These are phyloP conservation scores for Leccinum boreale DNA, from an alignment of 768 basidiomycete genomes.

Conservation along the genomic window DNA sequence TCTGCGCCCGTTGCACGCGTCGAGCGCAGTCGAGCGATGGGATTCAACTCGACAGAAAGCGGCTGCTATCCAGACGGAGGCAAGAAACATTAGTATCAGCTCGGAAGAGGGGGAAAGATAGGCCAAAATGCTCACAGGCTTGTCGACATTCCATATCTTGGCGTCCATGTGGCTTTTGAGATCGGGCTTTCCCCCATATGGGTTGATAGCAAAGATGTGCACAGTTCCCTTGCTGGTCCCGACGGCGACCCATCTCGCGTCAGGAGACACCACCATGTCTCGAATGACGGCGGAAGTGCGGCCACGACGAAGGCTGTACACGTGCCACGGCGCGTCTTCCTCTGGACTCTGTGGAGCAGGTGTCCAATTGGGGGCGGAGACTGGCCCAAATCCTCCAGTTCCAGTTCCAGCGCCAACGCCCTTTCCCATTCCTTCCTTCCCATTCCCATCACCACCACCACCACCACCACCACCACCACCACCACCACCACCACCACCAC, in stretches of 20 bases:
- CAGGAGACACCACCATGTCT: slow-evolving; percentile 38
- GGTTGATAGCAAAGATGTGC: slow-evolving; percentile 75
- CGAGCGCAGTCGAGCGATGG: slow-evolving; percentile 54
- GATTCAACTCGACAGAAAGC: slow-evolving; percentile 49
- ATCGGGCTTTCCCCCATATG: slow-evolving; percentile 70
- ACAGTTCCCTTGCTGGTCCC: slow-evolving; percentile 61
- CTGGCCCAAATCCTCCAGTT: neutral
- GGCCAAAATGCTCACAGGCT: slow-evolving; percentile 36
- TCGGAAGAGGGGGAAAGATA: neutral
- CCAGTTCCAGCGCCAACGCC: neutral
- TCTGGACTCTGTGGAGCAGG: slow-evolving; percentile 1
- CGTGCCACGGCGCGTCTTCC: slow-evolving; percentile 42
- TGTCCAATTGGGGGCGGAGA: slow-evolving; percentile 1
- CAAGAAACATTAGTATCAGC: neutral
- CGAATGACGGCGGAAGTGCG: slow-evolving; percentile 65
- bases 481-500: neutral
- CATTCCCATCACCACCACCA: neutral
- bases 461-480: neutral
- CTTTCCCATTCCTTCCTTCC: neutral
- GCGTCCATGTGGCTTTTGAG: slow-evolving; percentile 57
- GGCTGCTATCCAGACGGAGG: slow-evolving; percentile 39
- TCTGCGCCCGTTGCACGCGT: slow-evolving; percentile 27
- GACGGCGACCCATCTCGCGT: slow-evolving; percentile 68
- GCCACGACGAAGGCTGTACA: slow-evolving; percentile 72
- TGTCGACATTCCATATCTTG: slow-evolving; percentile 50